phyloP scores from a whole-genome alignment of 2,329 filamentous ascomycete species.

The Pseudogymnoascus sp. region DNA sequence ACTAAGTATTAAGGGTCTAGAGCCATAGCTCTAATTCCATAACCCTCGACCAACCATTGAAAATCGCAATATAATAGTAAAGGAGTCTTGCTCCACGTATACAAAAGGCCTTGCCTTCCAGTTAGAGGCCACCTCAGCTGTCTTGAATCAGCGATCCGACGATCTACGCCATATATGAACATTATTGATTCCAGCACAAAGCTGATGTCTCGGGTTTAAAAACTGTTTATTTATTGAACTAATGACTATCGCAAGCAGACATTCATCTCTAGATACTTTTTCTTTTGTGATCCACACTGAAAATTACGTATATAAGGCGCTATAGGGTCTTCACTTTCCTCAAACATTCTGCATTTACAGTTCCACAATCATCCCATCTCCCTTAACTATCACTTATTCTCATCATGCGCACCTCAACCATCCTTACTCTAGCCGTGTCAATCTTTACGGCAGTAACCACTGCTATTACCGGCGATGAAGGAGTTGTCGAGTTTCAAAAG shows the following conservation, averaged over 20 bases:
- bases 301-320: neutral
- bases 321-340: neutral
- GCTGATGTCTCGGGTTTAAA: neutral
- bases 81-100: neutral
- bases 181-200: neutral
- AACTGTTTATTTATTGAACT: neutral
- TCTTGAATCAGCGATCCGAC: neutral
- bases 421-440: neutral
- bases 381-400: neutral
- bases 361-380: neutral
- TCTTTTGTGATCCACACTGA: neutral
- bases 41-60: neutral
- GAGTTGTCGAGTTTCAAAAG: neutral
- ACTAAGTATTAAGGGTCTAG: neutral
- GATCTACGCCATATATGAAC: neutral
- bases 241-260: neutral
- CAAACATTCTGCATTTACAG: neutral
- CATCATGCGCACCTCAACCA: neutral
- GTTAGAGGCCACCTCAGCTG: neutral
- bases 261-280: neutral
- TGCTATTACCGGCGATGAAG: neutral
- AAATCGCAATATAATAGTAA: neutral
- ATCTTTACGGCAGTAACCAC: neutral
- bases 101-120: neutral
- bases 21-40: neutral